Evolutionary conservation across 108 stramenopile species (phyloP).

Genomic region (Cyclotella atomus): DNA sequence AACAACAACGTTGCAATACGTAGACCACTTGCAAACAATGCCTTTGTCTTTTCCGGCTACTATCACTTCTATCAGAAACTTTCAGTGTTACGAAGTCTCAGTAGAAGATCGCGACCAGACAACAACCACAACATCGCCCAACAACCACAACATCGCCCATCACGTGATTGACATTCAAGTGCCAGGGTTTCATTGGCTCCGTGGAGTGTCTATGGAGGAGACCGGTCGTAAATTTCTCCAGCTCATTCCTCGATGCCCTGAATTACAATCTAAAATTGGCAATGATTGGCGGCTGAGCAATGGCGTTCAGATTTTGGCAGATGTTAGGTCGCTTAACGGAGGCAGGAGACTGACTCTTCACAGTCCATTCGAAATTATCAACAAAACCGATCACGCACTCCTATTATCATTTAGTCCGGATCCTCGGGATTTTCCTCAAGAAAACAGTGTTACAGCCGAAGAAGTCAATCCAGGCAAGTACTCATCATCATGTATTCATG

Average conservation of each 20-base stretch:
- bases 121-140: constrained; percentile 3
- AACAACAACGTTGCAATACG: constrained; percentile 65
- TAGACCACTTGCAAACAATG: constrained; percentile 76
- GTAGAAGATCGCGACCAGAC: constrained; percentile 44
- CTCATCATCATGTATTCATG: neutral
- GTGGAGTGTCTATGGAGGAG: constrained; percentile 76
- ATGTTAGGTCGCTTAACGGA: constrained; percentile 88
- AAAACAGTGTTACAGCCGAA: constrained; percentile 14
- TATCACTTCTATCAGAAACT: constrained; percentile 81
- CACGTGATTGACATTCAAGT: constrained; percentile 90
- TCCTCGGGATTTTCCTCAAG: constrained; percentile 48
- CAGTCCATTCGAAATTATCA: constrained; percentile 82
- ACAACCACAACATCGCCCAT: constrained; percentile 5
- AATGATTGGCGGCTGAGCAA: constrained; percentile 84
- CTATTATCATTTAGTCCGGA: constrained; percentile 69
- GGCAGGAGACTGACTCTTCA: constrained; percentile 83
- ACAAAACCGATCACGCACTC: constrained; percentile 86
- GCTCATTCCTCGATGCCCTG: constrained; percentile 67
- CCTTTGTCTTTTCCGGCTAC: constrained; percentile 85
- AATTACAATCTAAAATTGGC: constrained; percentile 55
- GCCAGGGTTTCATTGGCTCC: constrained; percentile 91
- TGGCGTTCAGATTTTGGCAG: constrained; percentile 83
- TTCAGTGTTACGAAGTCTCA: constrained; percentile 82
- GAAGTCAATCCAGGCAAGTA: constrained; percentile 12
- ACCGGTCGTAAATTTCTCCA: constrained; percentile 82